phyloP scores from a whole-genome alignment of 108 stramenopile genomes.

The Skeletonema tropicum region DNA sequence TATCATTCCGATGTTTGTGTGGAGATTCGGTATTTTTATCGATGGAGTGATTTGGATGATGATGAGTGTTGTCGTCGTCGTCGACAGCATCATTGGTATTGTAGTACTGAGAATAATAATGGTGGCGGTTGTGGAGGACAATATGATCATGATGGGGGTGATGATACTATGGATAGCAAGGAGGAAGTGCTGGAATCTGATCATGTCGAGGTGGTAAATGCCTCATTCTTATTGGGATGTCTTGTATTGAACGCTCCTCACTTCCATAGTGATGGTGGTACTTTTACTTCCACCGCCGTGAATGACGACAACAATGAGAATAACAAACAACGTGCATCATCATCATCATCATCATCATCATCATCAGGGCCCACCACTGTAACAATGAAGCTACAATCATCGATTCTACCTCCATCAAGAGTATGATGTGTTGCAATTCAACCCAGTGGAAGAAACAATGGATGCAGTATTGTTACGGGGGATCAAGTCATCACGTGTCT shows the following conservation, averaged over 20 bases:
- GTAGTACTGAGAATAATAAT: too few species aligned
- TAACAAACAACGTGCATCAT: constrained; percentile 5
- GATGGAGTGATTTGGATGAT: constrained; percentile 17
- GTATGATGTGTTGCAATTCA: constrained; percentile 11
- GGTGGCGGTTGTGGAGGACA: too few species aligned
- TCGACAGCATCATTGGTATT: too few species aligned
- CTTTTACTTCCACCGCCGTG: background rate
- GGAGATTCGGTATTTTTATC: constrained; percentile 53
- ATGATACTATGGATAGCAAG: background rate
- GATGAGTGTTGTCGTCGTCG: constrained; percentile 1
- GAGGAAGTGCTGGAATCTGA: constrained; percentile 18
- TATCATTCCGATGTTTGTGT: background rate
- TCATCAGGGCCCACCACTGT: constrained; percentile 16
- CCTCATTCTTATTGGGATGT: constrained; percentile 17
- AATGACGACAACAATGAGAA: background rate
- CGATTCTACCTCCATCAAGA: constrained; percentile 17
- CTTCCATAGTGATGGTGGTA: background rate
- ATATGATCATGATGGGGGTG: too few species aligned
- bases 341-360: background rate
- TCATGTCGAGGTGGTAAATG: constrained; percentile 26
- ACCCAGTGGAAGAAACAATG: background rate
- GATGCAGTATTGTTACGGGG: constrained; percentile 11
- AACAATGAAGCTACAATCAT: constrained; percentile 7
- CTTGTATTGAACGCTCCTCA: background rate
- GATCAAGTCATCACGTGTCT: constrained; percentile 9